A percentile compares a stretch with the other conserved stretches of the same genome.
These are phyloP conservation scores for Puccinia polysora DNA, from an alignment of 1,284 basidiomycete species.

Conservation along the genomic window DNA sequence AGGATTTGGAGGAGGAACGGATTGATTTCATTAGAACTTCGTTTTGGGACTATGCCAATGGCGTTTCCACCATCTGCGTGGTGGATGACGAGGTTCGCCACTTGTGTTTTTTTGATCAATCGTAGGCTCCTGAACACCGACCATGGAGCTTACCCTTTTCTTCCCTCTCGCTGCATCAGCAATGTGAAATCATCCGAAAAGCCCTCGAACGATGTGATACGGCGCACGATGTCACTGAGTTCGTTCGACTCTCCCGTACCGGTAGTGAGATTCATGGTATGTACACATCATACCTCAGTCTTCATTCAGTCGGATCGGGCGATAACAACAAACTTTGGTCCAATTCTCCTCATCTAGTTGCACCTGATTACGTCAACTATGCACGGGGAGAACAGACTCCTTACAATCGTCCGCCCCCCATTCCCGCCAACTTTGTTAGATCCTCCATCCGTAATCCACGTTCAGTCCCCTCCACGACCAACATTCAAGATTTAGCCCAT, in stretches of 20 bases:
- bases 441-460: conserved; percentile 41
- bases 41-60: conserved; percentile 93
- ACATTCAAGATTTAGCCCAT: conserved; percentile 40
- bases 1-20: conserved; percentile 92
- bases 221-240: conserved; percentile 47
- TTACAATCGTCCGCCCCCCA: conserved; percentile 12
- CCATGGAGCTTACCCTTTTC: not conserved
- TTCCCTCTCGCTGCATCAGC: conserved; percentile 58
- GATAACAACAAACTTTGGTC: not conserved
- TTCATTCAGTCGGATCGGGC: not conserved
- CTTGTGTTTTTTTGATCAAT: conserved; percentile 5
- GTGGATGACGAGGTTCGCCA: conserved; percentile 81
- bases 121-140: not conserved
- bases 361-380: conserved; percentile 41
- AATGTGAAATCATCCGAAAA: conserved; percentile 78
- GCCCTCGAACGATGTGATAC: conserved; percentile 54
- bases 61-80: conserved; percentile 90
- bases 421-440: conserved; percentile 33
- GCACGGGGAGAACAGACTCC: conserved; percentile 40
- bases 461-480: conserved; percentile 31
- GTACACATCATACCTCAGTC: not conserved
- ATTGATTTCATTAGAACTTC: conserved; percentile 91
- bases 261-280: conserved; percentile 48
- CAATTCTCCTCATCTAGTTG: not conserved
- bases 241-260: conserved; percentile 61